Evolutionary conservation across 1,139 yeast genomes (phyloP).

Genomic region (Ogataea hybrid): DNA sequence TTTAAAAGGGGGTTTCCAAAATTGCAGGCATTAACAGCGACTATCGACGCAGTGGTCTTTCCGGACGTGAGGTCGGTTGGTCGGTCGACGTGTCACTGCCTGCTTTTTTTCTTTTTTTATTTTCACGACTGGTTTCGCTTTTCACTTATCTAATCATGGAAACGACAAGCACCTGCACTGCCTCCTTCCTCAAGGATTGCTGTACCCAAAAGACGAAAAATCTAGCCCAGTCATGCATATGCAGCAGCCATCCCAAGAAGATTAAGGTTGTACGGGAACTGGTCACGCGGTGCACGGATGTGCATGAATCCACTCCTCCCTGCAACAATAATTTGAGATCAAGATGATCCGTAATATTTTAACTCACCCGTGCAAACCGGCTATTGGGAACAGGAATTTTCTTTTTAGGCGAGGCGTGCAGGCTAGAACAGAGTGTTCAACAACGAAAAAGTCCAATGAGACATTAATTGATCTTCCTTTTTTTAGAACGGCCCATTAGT

Average conservation of each 20-base stretch:
- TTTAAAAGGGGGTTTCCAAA: slow-evolving; percentile 10
- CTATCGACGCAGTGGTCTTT: slow-evolving; percentile 2
- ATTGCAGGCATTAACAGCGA: slow-evolving; percentile 3
- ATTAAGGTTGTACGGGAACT: background rate
- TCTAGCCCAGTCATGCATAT: slow-evolving; percentile 9
- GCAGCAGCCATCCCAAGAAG: slow-evolving; percentile 7
- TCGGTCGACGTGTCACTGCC: slow-evolving; percentile 1
- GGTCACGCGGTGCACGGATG: slow-evolving; percentile 12
- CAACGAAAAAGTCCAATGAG: slow-evolving; percentile 4
- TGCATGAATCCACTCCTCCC: background rate
- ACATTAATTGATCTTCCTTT: slow-evolving; percentile 3
- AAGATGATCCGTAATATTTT: slow-evolving; percentile 8
- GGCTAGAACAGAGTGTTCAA: slow-evolving; percentile 4
- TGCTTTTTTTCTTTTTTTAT: background rate
- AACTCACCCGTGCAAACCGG: slow-evolving; percentile 10
- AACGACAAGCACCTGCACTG: slow-evolving; percentile 9
- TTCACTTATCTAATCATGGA: slow-evolving; percentile 8
- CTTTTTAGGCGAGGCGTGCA: slow-evolving; percentile 13
- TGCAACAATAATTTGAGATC: slow-evolving; percentile 10
- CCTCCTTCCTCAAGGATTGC: slow-evolving; percentile 7
- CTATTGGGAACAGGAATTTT: slow-evolving; percentile 7
- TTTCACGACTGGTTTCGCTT: background rate
- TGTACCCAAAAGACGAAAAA: background rate
- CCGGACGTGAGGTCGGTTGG: background rate
- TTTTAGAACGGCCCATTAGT: background rate